Conservation (phyloP, 225 moss, liverwort and hornwort species). For the Takakia lepidozioides region DNA sequence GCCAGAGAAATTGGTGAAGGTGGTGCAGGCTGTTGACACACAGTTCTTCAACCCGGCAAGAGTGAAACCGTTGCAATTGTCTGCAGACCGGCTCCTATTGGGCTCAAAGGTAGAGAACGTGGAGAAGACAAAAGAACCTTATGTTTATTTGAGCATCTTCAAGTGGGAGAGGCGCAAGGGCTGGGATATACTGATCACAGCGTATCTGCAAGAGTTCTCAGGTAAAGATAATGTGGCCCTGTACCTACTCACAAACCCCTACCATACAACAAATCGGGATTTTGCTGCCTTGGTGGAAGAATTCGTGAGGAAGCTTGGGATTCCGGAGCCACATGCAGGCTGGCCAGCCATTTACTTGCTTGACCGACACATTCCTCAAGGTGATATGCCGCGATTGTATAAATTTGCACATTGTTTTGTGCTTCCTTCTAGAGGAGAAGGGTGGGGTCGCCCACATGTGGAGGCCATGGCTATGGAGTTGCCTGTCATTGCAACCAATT, state of each 20-base stretch:
- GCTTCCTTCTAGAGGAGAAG: constrained; percentile 27
- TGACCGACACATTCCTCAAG: constrained; percentile 26
- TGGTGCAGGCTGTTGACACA: constrained; percentile 49
- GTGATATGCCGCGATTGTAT: constrained; percentile 20
- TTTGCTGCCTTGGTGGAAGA: constrained; percentile 16
- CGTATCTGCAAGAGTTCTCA: constrained; percentile 37
- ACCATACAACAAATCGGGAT: constrained; percentile 11
- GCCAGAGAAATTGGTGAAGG: constrained; percentile 32
- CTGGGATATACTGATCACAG: constrained; percentile 42
- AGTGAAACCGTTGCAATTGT: constrained; percentile 4
- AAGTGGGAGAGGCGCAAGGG: constrained; percentile 37
- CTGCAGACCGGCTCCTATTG: constrained; percentile 17
- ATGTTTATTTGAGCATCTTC: constrained; percentile 42
- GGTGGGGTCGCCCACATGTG: constrained; percentile 26
- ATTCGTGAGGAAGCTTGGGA: constrained; percentile 12
- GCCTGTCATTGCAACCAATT: constrained; percentile 30
- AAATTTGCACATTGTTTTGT: constrained; percentile 39
- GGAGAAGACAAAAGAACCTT: constrained; percentile 3
- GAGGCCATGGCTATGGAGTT: constrained; percentile 52
- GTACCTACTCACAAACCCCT: constrained; percentile 31
- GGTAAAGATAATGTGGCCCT: constrained; percentile 30
- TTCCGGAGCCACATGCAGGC: constrained; percentile 13
- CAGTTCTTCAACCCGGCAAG: constrained; percentile 28
- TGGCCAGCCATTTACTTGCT: constrained; percentile 31
- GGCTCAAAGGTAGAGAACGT: constrained; percentile 6